A percentile compares a stretch with the other conserved stretches of the same genome.
These are phyloP conservation scores for Eutrema salsugineum DNA, from an alignment of 441 rosid species.

Conservation along the genomic window DNA sequence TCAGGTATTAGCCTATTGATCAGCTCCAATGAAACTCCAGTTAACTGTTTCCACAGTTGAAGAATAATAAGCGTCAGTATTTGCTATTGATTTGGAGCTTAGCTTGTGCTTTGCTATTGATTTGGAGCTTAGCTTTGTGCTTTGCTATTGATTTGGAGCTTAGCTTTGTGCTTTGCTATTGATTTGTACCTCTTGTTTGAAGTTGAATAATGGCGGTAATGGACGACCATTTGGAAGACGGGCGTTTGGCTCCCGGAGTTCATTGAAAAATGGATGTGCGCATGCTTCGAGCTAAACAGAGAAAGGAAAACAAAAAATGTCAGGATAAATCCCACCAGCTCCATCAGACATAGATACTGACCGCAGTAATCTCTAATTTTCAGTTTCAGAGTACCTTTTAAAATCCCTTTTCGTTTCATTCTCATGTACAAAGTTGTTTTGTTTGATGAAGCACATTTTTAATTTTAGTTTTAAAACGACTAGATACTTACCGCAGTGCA, in stretches of 20 bases:
- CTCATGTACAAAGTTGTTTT: not conserved
- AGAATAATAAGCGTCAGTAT: not conserved
- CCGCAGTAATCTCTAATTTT: not conserved
- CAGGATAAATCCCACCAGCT: not conserved
- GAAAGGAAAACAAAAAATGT: not conserved
- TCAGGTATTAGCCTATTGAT: slow-evolving; percentile 54
- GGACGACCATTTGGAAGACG: slow-evolving; percentile 49
- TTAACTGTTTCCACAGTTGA: slow-evolving; percentile 28
- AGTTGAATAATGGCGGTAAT: slow-evolving; percentile 51
- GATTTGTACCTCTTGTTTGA: slow-evolving; percentile 39
- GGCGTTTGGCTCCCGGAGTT: slow-evolving; percentile 57
- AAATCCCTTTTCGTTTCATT: not conserved
- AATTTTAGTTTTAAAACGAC: not conserved
- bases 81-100: not conserved
- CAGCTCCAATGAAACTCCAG: slow-evolving; percentile 50
- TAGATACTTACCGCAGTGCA: slow-evolving; percentile 53
- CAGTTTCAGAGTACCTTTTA: not conserved
- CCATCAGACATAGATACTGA: not conserved
- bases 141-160: no score
- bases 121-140: no score
- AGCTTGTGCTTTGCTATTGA: no score
- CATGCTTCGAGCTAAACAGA: slow-evolving; percentile 52
- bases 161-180: not conserved
- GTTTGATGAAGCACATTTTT: not conserved
- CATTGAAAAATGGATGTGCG: slow-evolving; percentile 57